A percentile compares a stretch with the other conserved stretches of the same genome.
phyloP scores from a whole-genome alignment of 441 rosid genomes.

The Theobroma grandiflorum region DNA sequence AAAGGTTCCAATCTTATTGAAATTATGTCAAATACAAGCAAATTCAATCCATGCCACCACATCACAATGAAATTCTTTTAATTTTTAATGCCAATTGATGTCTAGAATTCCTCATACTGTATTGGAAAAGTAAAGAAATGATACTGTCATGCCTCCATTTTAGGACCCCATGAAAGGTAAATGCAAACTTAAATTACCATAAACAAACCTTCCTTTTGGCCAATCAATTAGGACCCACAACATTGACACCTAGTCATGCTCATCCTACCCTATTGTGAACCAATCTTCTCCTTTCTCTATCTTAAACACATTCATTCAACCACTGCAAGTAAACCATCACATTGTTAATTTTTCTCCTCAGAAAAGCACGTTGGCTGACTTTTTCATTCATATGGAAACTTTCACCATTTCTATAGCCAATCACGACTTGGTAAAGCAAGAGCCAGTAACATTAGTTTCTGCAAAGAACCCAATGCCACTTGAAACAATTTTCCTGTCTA shows the following conservation, averaged over 20 bases:
- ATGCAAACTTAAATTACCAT: neutral
- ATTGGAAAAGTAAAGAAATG: neutral
- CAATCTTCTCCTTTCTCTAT: neutral
- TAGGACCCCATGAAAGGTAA: slow-evolving; percentile 11
- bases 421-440: slow-evolving; percentile 16
- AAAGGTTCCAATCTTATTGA: neutral
- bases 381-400: neutral
- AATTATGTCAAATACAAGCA: neutral
- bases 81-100: neutral
- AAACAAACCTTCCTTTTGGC: neutral
- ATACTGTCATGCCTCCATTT: slow-evolving; percentile 8
- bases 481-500: neutral
- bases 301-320: neutral
- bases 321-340: neutral
- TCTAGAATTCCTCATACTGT: neutral
- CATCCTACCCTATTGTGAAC: neutral
- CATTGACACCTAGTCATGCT: neutral
- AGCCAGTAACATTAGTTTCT: slow-evolving; percentile 20
- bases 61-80: neutral
- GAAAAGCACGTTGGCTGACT: too few relatives aligned
- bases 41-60: neutral
- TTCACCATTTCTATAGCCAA: slow-evolving; percentile 1
- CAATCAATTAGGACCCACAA: slow-evolving; percentile 10
- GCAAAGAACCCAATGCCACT: slow-evolving; percentile 7
- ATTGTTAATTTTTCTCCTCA: too few relatives aligned